phyloP scores from a whole-genome alignment of 257 asterid species.

The Fraxinus cuspidata region DNA sequence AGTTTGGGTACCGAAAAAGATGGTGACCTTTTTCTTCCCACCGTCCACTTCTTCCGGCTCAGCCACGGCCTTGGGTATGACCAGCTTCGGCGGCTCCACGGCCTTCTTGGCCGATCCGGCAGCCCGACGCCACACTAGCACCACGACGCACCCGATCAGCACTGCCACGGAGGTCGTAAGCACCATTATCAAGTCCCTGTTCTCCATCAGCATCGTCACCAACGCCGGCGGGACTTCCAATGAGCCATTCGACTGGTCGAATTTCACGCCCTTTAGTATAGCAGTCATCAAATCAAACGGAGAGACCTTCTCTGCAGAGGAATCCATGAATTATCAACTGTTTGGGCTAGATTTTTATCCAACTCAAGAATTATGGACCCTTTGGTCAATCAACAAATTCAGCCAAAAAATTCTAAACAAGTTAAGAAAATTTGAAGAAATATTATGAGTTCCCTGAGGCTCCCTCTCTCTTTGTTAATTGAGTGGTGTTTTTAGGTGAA shows the following conservation, averaged over 20 bases:
- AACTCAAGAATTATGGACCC: slow-evolving; percentile 18
- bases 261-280: slow-evolving; percentile 56
- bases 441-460: slow-evolving; percentile 7
- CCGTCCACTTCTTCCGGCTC: slow-evolving; percentile 77
- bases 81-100: slow-evolving; percentile 51
- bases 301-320: slow-evolving; percentile 64
- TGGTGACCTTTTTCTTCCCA: slow-evolving; percentile 76
- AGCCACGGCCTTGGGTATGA: slow-evolving; percentile 41
- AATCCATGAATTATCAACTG: slow-evolving; percentile 37
- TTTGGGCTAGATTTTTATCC: slow-evolving; percentile 12
- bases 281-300: slow-evolving; percentile 69
- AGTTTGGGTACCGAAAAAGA: slow-evolving; percentile 93
- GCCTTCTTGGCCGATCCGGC: slow-evolving; percentile 50
- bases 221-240: slow-evolving; percentile 41
- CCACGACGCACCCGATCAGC: slow-evolving; percentile 70
- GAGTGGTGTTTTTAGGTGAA: neutral
- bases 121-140: slow-evolving; percentile 66
- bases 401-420: neutral
- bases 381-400: neutral
- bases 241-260: slow-evolving; percentile 50
- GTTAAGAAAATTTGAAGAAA: neutral
- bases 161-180: slow-evolving; percentile 80
- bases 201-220: slow-evolving; percentile 63
- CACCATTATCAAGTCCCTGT: slow-evolving; percentile 66
- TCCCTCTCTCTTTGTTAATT: neutral